These are phyloP conservation scores for Kodamaea fungicola DNA, from an alignment of 1,139 yeast genomes.

Conservation along the genomic window DNA sequence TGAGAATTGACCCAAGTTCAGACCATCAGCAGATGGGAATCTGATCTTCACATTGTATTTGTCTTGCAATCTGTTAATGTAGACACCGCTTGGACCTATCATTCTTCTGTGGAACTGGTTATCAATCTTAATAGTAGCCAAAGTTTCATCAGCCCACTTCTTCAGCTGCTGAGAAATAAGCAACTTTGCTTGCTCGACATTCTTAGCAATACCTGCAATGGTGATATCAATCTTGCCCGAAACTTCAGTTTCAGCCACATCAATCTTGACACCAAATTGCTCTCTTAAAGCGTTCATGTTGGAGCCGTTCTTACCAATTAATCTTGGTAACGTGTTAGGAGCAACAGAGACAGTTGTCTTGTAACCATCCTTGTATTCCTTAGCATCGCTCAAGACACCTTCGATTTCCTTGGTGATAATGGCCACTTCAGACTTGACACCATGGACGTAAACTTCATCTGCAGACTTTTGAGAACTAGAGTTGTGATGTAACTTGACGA, in stretches of 20 bases:
- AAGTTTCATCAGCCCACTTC: constrained; percentile 79
- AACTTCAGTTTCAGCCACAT: constrained; percentile 42
- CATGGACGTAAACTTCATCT: constrained; percentile 61
- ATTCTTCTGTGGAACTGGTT: constrained; percentile 74
- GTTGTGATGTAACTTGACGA: constrained; percentile 39
- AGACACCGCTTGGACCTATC: constrained; percentile 81
- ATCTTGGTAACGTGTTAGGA: constrained; percentile 61
- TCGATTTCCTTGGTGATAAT: constrained; percentile 51
- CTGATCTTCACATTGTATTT: constrained; percentile 80
- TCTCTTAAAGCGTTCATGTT: constrained; percentile 66
- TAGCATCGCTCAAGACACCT: constrained; percentile 58
- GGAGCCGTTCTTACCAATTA: constrained; percentile 88
- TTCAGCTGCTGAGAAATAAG: constrained; percentile 59
- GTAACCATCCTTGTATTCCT: constrained; percentile 57
- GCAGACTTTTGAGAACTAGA: constrained; percentile 35
- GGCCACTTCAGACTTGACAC: constrained; percentile 56
- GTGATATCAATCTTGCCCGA: constrained; percentile 52
- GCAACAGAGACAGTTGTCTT: constrained; percentile 58
- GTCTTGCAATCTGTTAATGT: constrained; percentile 82
- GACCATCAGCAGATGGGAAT: constrained; percentile 55
- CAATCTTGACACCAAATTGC: constrained; percentile 77
- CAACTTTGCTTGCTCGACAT: constrained; percentile 71
- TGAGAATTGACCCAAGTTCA: constrained; percentile 21
- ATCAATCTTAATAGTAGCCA: constrained; percentile 66
- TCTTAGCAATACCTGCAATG: constrained; percentile 74